phyloP scores from a whole-genome alignment of 1,284 basidiomycete species.

The Termitomyces sp. region DNA sequence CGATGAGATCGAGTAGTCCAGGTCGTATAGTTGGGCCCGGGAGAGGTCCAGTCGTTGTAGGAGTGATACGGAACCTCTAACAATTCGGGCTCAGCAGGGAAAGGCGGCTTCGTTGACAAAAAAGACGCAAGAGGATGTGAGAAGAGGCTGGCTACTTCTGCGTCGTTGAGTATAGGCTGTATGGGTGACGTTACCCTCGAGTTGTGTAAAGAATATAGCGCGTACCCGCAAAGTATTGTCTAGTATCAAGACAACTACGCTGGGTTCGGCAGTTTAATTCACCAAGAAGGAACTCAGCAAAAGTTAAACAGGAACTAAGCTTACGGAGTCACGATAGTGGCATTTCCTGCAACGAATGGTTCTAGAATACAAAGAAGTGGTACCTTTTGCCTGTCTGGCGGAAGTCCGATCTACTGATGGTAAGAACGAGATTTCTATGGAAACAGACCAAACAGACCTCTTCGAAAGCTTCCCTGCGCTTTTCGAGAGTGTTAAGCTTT shows the following conservation, averaged over 20 bases:
- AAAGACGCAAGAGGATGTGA: constrained; percentile 77
- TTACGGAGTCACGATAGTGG: constrained; percentile 76
- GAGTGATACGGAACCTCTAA: constrained; percentile 64
- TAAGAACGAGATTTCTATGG: neutral
- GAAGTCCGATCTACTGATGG: constrained; percentile 66
- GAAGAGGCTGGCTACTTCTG: constrained; percentile 77
- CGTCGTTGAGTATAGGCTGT: constrained; percentile 73
- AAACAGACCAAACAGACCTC: constrained; percentile 22
- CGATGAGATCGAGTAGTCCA: constrained; percentile 51
- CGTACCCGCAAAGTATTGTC: constrained; percentile 37
- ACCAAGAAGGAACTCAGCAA: neutral
- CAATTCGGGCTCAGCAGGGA: constrained; percentile 49
- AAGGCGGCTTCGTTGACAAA: constrained; percentile 58
- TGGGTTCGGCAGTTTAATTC: constrained; percentile 23
- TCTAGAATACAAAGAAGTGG: constrained; percentile 73
- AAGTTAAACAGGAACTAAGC: constrained; percentile 21
- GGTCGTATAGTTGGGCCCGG: constrained; percentile 29
- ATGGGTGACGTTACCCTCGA: neutral
- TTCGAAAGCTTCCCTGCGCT: constrained; percentile 54
- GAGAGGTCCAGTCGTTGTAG: constrained; percentile 49
- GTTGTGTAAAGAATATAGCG: neutral
- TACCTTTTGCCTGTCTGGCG: constrained; percentile 59
- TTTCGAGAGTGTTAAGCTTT: neutral
- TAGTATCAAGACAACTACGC: constrained; percentile 77
- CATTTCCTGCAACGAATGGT: constrained; percentile 68